Percentiles rank a stretch among this genome's conserved stretches.
Conservation (phyloP, 768 basidiomycete genomes). For the Amanita subjunquillea region DNA sequence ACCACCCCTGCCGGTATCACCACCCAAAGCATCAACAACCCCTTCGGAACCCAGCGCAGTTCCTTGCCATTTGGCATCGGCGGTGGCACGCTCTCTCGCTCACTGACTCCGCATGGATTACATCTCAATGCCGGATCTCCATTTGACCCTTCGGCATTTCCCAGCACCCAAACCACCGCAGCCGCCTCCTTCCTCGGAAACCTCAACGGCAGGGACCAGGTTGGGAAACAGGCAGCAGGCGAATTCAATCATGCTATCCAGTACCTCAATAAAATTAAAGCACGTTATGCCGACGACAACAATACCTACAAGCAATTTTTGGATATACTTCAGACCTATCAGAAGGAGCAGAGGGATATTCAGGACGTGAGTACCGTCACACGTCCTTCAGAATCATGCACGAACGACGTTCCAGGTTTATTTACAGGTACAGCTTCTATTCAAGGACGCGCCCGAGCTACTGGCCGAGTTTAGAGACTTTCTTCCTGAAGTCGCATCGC, state of each 20-base stretch:
- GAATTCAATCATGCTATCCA: slow-evolving; percentile 94
- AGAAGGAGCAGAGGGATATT: slow-evolving; percentile 68
- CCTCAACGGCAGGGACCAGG: slow-evolving; percentile 38
- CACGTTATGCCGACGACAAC: slow-evolving; percentile 78
- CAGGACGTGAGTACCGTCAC: slow-evolving; percentile 47
- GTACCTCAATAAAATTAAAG: slow-evolving; percentile 98
- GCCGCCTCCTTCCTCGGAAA: slow-evolving; percentile 61
- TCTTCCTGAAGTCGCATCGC: slow-evolving; percentile 51
- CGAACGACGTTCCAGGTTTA: slow-evolving; percentile 53
- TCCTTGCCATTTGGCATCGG: slow-evolving; percentile 16
- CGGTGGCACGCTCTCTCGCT: slow-evolving; percentile 36
- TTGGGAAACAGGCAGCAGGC: slow-evolving; percentile 42
- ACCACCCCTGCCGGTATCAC: slow-evolving; percentile 71
- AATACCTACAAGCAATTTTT: slow-evolving; percentile 88
- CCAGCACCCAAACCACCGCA: slow-evolving; percentile 39
- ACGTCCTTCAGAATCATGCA: slow-evolving; percentile 2
- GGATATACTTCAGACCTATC: slow-evolving; percentile 81
- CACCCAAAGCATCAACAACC: slow-evolving; percentile 50
- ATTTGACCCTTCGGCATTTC: slow-evolving; percentile 30
- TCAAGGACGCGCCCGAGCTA: slow-evolving; percentile 74
- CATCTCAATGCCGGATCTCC: slow-evolving; percentile 24
- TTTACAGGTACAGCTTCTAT: slow-evolving; percentile 69
- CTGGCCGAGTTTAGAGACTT: slow-evolving; percentile 77
- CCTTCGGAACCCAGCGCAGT: slow-evolving; percentile 15
- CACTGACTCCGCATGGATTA: slow-evolving; percentile 43